Conservation (phyloP, 345 rosid genomes). For the Eucalyptus erythrocorys region DNA sequence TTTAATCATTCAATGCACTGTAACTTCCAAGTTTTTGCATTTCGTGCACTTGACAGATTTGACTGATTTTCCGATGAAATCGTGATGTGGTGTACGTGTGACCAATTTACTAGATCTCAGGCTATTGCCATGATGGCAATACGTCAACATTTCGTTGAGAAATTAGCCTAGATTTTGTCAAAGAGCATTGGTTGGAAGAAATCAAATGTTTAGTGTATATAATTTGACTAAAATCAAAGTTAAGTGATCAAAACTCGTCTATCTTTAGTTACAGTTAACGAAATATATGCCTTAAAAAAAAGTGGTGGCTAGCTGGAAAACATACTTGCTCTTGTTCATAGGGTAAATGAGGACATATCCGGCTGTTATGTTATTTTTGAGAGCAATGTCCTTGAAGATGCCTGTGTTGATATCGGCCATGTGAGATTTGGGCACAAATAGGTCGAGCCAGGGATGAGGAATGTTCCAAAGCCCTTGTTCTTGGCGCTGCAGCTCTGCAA, state of each 20-base stretch:
- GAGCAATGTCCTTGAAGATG: constrained; percentile 19
- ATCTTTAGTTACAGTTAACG: no score
- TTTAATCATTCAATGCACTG: neutral
- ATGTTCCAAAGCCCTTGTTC: constrained; percentile 22
- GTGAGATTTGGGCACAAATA: constrained; percentile 23
- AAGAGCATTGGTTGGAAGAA: neutral
- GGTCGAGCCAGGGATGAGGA: constrained; percentile 35
- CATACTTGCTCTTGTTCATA: neutral
- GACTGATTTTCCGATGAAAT: neutral
- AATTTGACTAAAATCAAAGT: neutral
- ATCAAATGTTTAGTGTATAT: neutral
- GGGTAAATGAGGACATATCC: constrained; percentile 3
- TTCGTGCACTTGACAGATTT: neutral
- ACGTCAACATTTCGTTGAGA: neutral
- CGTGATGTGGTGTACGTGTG: neutral
- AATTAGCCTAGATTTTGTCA: neutral
- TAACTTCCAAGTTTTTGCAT: neutral
- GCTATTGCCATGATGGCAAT: neutral
- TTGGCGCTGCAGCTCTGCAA: constrained; percentile 10
- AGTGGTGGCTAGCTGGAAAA: neutral
- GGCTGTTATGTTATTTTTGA: constrained; percentile 1
- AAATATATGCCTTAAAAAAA: neutral
- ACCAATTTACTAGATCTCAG: neutral
- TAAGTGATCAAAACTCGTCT: neutral
- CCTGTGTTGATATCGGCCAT: constrained; percentile 18